phyloP scores from a whole-genome alignment of 2,329 filamentous ascomycete genomes.

The Verticillium nubilum region DNA sequence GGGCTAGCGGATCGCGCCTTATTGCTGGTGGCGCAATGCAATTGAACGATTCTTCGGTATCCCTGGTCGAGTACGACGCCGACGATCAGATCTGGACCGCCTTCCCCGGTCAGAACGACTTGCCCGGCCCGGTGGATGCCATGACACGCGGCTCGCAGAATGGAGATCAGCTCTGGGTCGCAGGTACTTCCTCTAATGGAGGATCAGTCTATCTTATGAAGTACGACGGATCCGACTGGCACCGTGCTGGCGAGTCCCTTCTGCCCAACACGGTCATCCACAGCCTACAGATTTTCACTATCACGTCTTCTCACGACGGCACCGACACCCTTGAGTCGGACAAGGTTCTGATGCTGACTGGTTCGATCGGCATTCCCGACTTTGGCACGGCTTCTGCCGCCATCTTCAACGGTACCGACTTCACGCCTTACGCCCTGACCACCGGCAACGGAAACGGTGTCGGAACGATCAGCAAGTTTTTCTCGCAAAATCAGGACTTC shows the following conservation, averaged over 20 bases:
- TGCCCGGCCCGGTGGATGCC: constrained; percentile 77
- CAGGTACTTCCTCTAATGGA: constrained; percentile 59
- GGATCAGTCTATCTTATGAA: constrained; percentile 75
- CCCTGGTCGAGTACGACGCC: constrained; percentile 69
- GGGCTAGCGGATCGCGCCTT: constrained; percentile 67
- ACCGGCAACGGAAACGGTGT: constrained; percentile 57
- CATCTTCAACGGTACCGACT: constrained; percentile 76
- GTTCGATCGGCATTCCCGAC: constrained; percentile 66
- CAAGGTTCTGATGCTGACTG: constrained; percentile 78
- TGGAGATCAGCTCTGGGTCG: constrained; percentile 72
- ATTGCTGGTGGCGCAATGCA: constrained; percentile 74
- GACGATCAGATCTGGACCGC: constrained; percentile 60
- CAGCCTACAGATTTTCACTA: constrained; percentile 74
- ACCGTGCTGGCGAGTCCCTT: constrained; percentile 57
- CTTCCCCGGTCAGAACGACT: constrained; percentile 54
- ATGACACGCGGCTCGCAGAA: constrained; percentile 70
- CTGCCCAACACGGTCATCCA: constrained; percentile 63
- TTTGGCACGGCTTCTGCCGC: constrained; percentile 83
- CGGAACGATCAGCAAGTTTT: constrained; percentile 75
- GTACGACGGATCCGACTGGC: constrained; percentile 70
- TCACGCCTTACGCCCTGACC: constrained; percentile 77
- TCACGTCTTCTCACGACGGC: constrained; percentile 62
- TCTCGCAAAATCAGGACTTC: constrained; percentile 75
- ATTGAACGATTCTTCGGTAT: constrained; percentile 54
- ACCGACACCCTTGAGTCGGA: constrained; percentile 59